Evolutionary conservation across 1,284 basidiomycete genomes (phyloP).

Genomic region (Apiotrichum sp.): DNA sequence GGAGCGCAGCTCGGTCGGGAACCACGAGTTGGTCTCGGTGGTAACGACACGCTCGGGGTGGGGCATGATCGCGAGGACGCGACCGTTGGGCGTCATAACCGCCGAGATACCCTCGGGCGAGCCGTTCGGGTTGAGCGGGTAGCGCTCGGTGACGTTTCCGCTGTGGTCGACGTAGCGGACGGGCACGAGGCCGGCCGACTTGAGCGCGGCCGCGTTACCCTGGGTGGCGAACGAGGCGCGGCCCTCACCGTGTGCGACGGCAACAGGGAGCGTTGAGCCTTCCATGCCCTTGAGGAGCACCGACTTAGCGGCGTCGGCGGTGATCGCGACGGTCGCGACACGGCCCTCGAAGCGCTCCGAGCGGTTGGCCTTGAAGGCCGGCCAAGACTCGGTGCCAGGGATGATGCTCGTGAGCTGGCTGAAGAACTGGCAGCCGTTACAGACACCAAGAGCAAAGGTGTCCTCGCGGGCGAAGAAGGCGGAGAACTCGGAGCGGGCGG

Average conservation of each 20-base stretch:
- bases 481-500: conserved; percentile 67
- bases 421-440: conserved; percentile 98
- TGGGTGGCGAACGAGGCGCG: conserved; percentile 63
- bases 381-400: conserved; percentile 81
- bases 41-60: conserved; percentile 78
- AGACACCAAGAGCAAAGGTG: conserved; percentile 89
- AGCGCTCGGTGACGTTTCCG: conserved; percentile 62
- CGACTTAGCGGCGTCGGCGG: conserved; percentile 51
- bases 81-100: conserved; percentile 74
- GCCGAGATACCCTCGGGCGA: conserved; percentile 81
- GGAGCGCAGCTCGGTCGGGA: conserved; percentile 56
- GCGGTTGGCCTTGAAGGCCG: conserved; percentile 81
- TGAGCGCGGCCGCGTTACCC: conserved; percentile 49
- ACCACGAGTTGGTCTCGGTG: conserved; percentile 81
- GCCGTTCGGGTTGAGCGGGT: conserved; percentile 96
- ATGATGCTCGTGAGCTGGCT: conserved; percentile 79
- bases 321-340: conserved; percentile 72
- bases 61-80: conserved; percentile 92
- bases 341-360: conserved; percentile 89
- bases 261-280: conserved; percentile 79
- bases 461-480: conserved; percentile 72
- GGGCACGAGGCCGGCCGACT: conserved; percentile 56
- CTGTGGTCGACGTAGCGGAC: conserved; percentile 69
- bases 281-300: conserved; percentile 87
- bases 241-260: conserved; percentile 95